Conservation (phyloP, 129 eudicot species). For the Flaveria linearis region DNA sequence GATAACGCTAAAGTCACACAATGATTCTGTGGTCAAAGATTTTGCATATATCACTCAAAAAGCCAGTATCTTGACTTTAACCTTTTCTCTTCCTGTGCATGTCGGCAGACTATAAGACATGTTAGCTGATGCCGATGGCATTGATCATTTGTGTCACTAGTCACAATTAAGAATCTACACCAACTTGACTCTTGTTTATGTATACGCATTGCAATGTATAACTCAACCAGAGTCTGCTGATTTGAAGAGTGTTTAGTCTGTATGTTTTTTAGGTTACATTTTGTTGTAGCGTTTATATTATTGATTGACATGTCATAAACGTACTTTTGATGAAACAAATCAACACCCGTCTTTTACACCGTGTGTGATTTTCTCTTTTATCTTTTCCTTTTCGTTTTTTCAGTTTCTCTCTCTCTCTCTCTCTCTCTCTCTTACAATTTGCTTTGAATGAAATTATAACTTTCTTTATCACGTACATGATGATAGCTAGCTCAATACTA, state of each 20-base stretch:
- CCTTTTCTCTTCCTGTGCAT: constrained; percentile 36
- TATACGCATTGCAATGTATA: constrained; percentile 12
- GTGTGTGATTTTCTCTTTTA: constrained; percentile 27
- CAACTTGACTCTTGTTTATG: constrained; percentile 13
- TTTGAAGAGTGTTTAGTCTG: constrained; percentile 27
- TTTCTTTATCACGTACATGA: constrained; percentile 5
- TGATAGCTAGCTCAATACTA: background rate
- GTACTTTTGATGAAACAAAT: constrained; percentile 30
- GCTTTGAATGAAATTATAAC: constrained; percentile 26
- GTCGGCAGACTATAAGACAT: constrained; percentile 12
- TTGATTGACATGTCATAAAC: constrained; percentile 37
- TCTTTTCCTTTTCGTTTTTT: constrained; percentile 29
- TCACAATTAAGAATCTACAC: background rate
- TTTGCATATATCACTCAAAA: constrained; percentile 44
- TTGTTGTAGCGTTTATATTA: constrained; percentile 16
- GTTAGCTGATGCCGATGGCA: background rate
- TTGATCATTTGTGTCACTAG: too few species aligned
- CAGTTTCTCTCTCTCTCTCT: constrained; percentile 28
- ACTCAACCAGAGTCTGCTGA: constrained; percentile 29
- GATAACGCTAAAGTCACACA: too few species aligned
- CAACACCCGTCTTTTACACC: constrained; percentile 32
- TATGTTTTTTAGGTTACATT: constrained; percentile 26
- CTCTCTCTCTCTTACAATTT: constrained; percentile 23
- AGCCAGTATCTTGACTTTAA: constrained; percentile 58
- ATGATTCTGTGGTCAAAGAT: too few species aligned